Conservation (phyloP, 1,139 yeast genomes). For the Hansenula lynferdii region DNA sequence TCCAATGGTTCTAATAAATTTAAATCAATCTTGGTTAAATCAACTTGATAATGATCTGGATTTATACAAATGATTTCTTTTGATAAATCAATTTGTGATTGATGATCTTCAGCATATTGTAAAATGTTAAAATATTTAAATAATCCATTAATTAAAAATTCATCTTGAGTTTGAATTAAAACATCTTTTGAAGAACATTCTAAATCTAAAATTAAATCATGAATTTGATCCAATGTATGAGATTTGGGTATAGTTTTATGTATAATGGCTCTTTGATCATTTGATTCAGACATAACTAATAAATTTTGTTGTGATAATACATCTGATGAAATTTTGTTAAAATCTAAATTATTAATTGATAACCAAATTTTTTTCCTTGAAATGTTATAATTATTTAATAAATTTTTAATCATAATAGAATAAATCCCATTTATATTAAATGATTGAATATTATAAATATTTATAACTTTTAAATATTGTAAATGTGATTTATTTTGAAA, state of each 20-base stretch:
- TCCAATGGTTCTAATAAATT: neutral
- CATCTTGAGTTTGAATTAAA: constrained; percentile 16
- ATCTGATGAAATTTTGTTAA: constrained; percentile 1
- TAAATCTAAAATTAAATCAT: constrained; percentile 16
- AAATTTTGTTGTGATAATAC: constrained; percentile 3
- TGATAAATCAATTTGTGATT: constrained; percentile 8
- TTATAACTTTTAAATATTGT: constrained; percentile 80
- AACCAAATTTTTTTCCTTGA: constrained; percentile 18
- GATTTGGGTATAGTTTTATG: neutral
- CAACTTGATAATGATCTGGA: constrained; percentile 18
- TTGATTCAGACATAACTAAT: constrained; percentile 1
- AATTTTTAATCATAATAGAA: constrained; percentile 15
- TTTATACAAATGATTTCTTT: constrained; percentile 17
- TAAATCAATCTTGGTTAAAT: constrained; percentile 3
- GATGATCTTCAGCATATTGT: neutral
- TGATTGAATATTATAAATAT: constrained; percentile 82
- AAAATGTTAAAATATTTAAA: constrained; percentile 17
- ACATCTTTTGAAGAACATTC: constrained; percentile 12
- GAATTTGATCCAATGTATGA: constrained; percentile 12
- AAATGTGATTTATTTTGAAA: constrained; percentile 34
- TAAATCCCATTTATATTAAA: constrained; percentile 77
- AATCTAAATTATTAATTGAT: constrained; percentile 5
- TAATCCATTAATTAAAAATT: constrained; percentile 16
- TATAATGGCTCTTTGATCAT: neutral
- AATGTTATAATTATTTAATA: constrained; percentile 16